Conservation (phyloP, 257 asterid genomes). For the Solanum clarkiae region DNA sequence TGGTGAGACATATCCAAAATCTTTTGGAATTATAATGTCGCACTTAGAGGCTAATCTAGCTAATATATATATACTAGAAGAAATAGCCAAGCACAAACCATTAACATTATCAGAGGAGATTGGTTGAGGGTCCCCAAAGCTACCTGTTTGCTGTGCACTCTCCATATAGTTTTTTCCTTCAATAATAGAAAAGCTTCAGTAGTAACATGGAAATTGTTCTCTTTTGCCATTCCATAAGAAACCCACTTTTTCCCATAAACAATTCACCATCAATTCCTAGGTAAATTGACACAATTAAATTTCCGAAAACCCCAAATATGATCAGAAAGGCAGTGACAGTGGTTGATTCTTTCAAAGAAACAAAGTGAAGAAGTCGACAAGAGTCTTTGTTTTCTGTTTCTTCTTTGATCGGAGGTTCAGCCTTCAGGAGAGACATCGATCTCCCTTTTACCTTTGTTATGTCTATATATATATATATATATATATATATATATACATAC, state of each 20-base stretch:
- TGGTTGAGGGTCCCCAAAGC: constrained; percentile 22
- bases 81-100: constrained; percentile 60
- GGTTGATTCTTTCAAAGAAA: neutral
- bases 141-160: neutral
- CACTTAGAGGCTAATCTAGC: neutral
- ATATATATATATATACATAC: too few species aligned
- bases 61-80: constrained; percentile 54
- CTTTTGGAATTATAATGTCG: neutral
- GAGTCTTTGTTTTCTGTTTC: neutral
- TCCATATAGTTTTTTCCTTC: neutral
- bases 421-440: neutral
- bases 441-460: neutral
- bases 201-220: neutral
- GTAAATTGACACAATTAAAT: neutral
- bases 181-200: neutral
- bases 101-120: constrained; percentile 70
- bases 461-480: too few species aligned
- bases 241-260: neutral
- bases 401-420: neutral
- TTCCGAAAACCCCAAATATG: neutral
- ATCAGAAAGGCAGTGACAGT: neutral
- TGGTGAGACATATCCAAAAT: neutral
- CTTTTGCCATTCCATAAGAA: neutral
- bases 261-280: neutral
- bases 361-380: neutral